Evolutionary conservation across 345 rosid species (phyloP), one percentile per base, ranked within the genome.

Genomic region (Bruguiera gymnorhiza): DNA sequence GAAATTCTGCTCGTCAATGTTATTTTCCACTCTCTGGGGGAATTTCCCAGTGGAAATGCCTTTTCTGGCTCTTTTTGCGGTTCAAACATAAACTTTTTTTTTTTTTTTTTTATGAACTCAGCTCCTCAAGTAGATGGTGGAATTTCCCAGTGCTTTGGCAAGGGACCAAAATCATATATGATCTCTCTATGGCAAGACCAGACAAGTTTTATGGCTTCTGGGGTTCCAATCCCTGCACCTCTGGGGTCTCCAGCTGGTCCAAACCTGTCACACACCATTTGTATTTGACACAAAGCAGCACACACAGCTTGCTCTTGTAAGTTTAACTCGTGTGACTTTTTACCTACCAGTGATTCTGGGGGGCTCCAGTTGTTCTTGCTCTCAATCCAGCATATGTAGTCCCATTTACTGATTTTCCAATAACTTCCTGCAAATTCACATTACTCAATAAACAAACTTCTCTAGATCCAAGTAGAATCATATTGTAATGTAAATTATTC

Each of bases 161-260:
- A 30, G 1, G 99, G 99, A 62, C 99, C 99, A 31, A 75, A 39
- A 68, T 95, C 99, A 29, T 95, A 95, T 59, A 95, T 95, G 79
- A 95, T 53, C 72, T 95, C 99, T 76, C 98, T 84, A 74, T 92
- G 99, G 84, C 98, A 90, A 69, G 98, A 95, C 99, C 98, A 95
- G 6, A 95, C 98, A 2, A 92, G 88, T 85, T 85, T 92, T 85
- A 95, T 92, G 3, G 99, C 99, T 67, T 95, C 99, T 0, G 99
- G 98, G 21, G 97, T 92, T 58, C 98, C 99, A 43, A 95, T 95
- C 55, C 99, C 99, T 0, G 99, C 99, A 43, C 99, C 98, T 81
- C 98, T 85, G 0, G 99, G 99, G 78, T 95, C 99, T 36, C 99
- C 99, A 1, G 98, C 89, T 0, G 98, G 99, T 75, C 99, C 99